Percentiles rank a stretch among this genome's conserved stretches.
Conservation (phyloP, 2,329 filamentous ascomycete species). For the Epichloe uncinata region DNA sequence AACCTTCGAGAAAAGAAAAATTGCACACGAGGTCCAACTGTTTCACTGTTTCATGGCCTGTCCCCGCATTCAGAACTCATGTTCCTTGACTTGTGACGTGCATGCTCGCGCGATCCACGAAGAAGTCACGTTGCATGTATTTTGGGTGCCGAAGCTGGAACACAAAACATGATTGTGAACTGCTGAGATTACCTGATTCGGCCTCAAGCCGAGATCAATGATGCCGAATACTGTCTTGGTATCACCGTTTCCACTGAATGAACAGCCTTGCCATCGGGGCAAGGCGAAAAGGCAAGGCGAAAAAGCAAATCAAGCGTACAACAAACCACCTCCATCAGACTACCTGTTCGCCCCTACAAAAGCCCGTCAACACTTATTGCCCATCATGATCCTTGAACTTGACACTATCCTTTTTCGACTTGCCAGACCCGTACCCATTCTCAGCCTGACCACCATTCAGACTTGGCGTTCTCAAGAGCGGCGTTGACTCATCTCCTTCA, state of each 20-base stretch:
- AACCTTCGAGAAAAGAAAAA: too few relatives aligned
- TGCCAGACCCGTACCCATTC: conserved; percentile 8
- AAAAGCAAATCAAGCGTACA: background rate
- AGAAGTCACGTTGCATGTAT: background rate
- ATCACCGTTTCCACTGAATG: background rate
- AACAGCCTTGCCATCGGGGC: background rate
- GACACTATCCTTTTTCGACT: conserved; percentile 3
- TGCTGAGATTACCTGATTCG: background rate
- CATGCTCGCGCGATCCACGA: too few relatives aligned
- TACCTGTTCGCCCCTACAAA: background rate
- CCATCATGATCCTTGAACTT: background rate
- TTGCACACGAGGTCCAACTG: too few relatives aligned
- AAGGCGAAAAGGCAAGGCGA: background rate
- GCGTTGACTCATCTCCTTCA: conserved; percentile 7
- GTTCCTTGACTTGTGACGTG: too few relatives aligned
- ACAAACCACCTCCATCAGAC: background rate
- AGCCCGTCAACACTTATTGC: background rate
- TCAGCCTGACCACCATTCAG: conserved; percentile 5
- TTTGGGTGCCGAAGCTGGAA: background rate
- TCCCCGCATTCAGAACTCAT: too few relatives aligned
- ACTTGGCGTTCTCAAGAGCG: conserved; percentile 5
- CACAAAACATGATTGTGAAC: background rate
- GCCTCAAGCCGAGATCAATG: background rate
- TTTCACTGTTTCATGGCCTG: too few relatives aligned
- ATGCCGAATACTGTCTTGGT: background rate